These are phyloP conservation scores for Ophiostoma tasmaniense DNA, from an alignment of 2,329 filamentous ascomycete genomes.

Conservation along the genomic window DNA sequence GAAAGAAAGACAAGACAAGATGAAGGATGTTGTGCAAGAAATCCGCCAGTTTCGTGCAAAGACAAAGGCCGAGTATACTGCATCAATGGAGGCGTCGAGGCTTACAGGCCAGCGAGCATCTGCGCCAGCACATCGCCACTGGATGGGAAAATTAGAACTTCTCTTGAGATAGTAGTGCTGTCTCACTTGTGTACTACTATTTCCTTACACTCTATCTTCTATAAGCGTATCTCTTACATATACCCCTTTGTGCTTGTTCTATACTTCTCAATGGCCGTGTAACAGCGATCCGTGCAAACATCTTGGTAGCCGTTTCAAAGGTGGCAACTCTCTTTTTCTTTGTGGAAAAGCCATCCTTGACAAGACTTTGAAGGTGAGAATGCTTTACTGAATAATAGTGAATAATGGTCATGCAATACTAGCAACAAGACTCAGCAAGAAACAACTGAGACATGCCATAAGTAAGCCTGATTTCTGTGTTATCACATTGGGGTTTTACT, in stretches of 20 bases:
- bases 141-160: constrained; percentile 32
- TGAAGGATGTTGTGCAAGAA: constrained; percentile 33
- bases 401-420: not conserved
- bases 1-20: constrained; percentile 28
- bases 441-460: not conserved
- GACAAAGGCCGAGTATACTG: constrained; percentile 27
- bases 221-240: not conserved
- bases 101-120: constrained; percentile 8
- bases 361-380: not conserved
- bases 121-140: constrained; percentile 24
- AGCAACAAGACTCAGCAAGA: not conserved
- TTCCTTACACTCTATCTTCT: not conserved
- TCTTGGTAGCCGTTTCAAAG: not conserved
- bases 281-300: not conserved
- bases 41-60: constrained; percentile 33
- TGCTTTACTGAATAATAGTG: not conserved
- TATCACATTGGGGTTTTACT: not conserved
- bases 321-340: not conserved
- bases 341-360: not conserved
- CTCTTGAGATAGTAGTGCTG: not conserved
- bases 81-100: not conserved
- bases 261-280: not conserved
- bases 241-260: not conserved
- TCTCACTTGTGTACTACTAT: not conserved
- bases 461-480: not conserved